Evolutionary conservation across 306 rosid genomes (phyloP), one percentile per base, ranked within the genome.

Genomic region (Cajanus cajan): DNA sequence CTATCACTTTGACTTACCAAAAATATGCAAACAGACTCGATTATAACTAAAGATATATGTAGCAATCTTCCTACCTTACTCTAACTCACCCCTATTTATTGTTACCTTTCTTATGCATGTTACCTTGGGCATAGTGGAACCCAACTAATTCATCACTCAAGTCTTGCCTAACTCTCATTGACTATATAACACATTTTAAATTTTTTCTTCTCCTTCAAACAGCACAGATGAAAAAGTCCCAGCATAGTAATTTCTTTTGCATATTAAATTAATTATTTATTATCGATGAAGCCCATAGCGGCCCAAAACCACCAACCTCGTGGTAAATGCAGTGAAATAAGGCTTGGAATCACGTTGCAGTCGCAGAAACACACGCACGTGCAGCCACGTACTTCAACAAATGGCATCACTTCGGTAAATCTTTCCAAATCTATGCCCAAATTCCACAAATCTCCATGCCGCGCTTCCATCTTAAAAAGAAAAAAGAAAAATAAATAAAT

Each of bases 331-430:
- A 13, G 8, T 9, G 47, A 71, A 21, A 61, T 3, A 9, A 6
- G 43, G 0, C 10, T 12, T 16, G 4, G 43, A 28, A 28, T 74
- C 71, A 74, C 57, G 62, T 71, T 67, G 74, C 69, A 64, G 76
- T 71, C 0, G 51, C 84, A 71, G 76, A 64, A 36, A 76, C 66
- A 61, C 64, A 36, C 51, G 80, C 87, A 83, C 85, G 89, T 80
- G 85, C 65, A 36, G 45, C 55, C 61, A 54, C 85, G 57, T 55
- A 67, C 15, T 65, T 73, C 11, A 13, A n/a, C 45, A 7, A 68
- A 71, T 47, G 76, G 73, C 83, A 76, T 33, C 19, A 11, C 10
- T 15, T 7, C 45, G 21, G 73, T 80, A 68, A 47, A 67, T 80
- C 58, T 15, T 12, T 51, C 2, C 21, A 80, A 86, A 83, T 59